Conservation (phyloP, 306 rosid species). For the Herpetospermum pedunculosum region DNA sequence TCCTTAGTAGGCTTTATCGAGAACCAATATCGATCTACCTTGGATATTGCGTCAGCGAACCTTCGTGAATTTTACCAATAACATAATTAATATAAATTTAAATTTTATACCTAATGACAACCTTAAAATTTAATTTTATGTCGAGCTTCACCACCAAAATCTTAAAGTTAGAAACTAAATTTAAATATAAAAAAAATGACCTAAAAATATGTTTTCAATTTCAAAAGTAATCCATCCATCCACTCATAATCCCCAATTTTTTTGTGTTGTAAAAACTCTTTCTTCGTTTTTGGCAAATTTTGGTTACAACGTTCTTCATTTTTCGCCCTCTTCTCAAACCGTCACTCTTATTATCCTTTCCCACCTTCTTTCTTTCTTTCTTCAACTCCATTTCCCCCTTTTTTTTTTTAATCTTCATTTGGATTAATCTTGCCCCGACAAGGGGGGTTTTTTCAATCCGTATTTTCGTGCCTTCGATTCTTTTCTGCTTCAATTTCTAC, state of each 20-base stretch:
- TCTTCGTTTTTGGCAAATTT: constrained; percentile 20
- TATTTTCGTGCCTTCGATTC: not conserved
- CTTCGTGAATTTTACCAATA: too few species aligned
- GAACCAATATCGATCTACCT: too few species aligned
- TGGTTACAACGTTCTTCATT: constrained; percentile 11
- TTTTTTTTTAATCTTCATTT: not conserved
- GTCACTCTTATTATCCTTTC: constrained; percentile 11
- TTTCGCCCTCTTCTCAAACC: constrained; percentile 6
- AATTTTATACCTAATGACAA: too few species aligned
- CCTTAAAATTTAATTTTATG: too few species aligned
- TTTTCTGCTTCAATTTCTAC: not conserved
- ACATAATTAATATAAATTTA: too few species aligned
- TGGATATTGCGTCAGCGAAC: too few species aligned
- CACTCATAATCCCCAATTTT: constrained; percentile 7
- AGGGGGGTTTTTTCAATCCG: not conserved
- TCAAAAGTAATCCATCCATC: constrained; percentile 1
- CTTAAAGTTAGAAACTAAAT: too few species aligned
- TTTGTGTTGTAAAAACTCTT: not conserved
- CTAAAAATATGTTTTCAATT: too few species aligned
- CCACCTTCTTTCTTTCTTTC: not conserved
- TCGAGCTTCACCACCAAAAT: too few species aligned
- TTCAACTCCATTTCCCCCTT: constrained; percentile 14
- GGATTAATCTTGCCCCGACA: not conserved
- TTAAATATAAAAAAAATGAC: too few species aligned
- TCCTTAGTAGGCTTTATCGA: too few species aligned